Evolutionary conservation across 2,329 filamentous ascomycete genomes (phyloP), one percentile per base, ranked within the genome.

Genomic region (Aotearoamyces nothofagi): DNA sequence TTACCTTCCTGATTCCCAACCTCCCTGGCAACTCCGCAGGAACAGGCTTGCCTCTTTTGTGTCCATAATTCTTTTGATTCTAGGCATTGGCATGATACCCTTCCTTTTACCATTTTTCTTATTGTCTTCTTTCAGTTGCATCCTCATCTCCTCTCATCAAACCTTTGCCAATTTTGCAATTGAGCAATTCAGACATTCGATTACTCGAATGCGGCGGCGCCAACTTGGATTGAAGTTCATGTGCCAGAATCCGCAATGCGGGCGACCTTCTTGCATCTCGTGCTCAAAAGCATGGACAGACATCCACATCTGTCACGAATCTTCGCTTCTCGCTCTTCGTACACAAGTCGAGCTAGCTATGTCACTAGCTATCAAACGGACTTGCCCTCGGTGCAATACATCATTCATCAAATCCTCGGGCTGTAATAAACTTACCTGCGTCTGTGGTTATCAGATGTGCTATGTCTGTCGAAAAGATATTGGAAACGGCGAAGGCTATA

Each of bases 391-490:
- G 26, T 98, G 90, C 60, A 78, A 81, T 41, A 81, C 86, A 7
- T 81, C 77, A 10, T 96, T 96, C 50, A 81, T 98, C 55, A 96
- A 96, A 53, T 78, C 74, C 5, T 75, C 77, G 15, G 90, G 90
- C 44, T 98, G 90, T 66, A 98, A 98, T 61, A 96, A 96, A 57
- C 66, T 98, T 22, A 87, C 83, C 5, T 96, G 90, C 49, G 75
- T 84, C 10, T 98, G 90, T 54, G 90, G 90, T 6, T 96, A 96
- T 56, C 78, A 80, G 42, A 96, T 96, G 87, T 98, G 90, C 52
- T 98, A 98, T 47, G 72, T 96, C 26, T 98, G 90, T 53, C 80
- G 90, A 22, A 77, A 77, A 41, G 75, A 82, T 44, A 70, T 78
- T 26, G 58, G 62, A 32, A 59, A 68, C 27, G 55, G 57, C 3